These are phyloP conservation scores for Casaregolazyma lundiana DNA, from an alignment of 1,139 yeast species.

Conservation along the genomic window DNA sequence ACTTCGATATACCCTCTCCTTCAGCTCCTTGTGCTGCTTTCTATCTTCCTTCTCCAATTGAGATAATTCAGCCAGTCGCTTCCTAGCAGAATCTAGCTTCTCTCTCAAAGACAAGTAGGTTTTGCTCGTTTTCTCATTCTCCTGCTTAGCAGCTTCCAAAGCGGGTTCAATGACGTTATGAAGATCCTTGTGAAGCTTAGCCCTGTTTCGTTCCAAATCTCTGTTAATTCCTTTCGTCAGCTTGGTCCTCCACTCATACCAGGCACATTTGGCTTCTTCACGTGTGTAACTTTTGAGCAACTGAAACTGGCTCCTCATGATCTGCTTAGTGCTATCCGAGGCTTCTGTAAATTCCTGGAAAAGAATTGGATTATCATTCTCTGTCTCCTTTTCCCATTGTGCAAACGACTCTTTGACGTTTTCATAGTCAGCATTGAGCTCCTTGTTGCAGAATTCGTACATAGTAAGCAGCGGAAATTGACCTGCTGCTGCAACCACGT, in stretches of 20 bases:
- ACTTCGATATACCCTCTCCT: neutral
- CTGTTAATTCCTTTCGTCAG: slow-evolving; percentile 41
- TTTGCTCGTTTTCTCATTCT: neutral
- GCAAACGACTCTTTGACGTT: slow-evolving; percentile 42
- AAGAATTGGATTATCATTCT: slow-evolving; percentile 45
- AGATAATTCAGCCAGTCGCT: slow-evolving; percentile 1
- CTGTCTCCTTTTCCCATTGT: slow-evolving; percentile 42
- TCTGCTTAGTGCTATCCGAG: slow-evolving; percentile 36
- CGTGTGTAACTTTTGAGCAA: slow-evolving; percentile 48
- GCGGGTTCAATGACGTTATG: neutral
- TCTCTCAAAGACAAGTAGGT: neutral
- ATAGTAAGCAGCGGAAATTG: slow-evolving; percentile 31
- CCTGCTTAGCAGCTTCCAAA: neutral
- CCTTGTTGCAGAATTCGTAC: slow-evolving; percentile 42
- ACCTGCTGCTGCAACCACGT: slow-evolving; percentile 24
- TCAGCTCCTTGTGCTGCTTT: neutral
- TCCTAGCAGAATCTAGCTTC: neutral
- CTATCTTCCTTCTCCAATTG: slow-evolving; percentile 1
- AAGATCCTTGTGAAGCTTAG: slow-evolving; percentile 22
- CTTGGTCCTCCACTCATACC: slow-evolving; percentile 58
- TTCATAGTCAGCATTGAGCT: slow-evolving; percentile 46
- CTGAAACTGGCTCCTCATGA: slow-evolving; percentile 45
- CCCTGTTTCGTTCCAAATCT: slow-evolving; percentile 35
- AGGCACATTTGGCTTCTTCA: slow-evolving; percentile 47
- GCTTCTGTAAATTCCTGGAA: slow-evolving; percentile 46